Evolutionary conservation across 2,329 filamentous ascomycete species (phyloP), one percentile per base, ranked within the genome.

Genomic region (Fonsecaea nubica): DNA sequence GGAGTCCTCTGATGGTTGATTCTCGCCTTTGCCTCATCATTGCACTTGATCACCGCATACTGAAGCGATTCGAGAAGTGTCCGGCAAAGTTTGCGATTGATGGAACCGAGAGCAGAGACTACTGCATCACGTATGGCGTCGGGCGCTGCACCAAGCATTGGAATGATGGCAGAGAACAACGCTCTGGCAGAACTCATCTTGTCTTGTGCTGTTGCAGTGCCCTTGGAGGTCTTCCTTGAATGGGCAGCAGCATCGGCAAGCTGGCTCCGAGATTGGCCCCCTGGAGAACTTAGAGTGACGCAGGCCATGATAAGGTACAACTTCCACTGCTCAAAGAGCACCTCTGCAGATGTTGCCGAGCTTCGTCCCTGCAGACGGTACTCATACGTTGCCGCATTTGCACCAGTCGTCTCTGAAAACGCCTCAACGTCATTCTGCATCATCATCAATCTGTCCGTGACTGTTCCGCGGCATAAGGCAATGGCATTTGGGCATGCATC

Each of bases 261-360:
- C 63, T 88, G 86, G 25, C 84, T 83, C 67, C 86, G 82, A 38
- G 82, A 83, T 63, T 87, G 83, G 21, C 83, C 87, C 9, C 92
- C 92, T 9, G 92, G 87, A 71, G 95, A 95, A 42, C 92, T 93
- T 64, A 99, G 83, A 0, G 95, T 98, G 9, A 94, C 97, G 79
- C 96, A 99, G 9, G 94, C 95, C 80, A 99, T 97, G 63, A 97
- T 93, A 32, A 99, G 84, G 77, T 98, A 98, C 1, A 98, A 83
- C 78, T 97, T 98, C 94, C 94, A 99, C 76, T 99, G 95, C 78
- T 98, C 96, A 65, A 99, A 88, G 64, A 97, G 84, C 25, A 96
- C 88, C 73, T 96, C 93, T 0, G 93, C 91, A 18, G 93, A 90
- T 0, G 90, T 89, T 2, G 88, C 67, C 33, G 90, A 65, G 86